Conservation (phyloP, 2,329 filamentous ascomycete genomes). For the Fusarium virguliforme region DNA sequence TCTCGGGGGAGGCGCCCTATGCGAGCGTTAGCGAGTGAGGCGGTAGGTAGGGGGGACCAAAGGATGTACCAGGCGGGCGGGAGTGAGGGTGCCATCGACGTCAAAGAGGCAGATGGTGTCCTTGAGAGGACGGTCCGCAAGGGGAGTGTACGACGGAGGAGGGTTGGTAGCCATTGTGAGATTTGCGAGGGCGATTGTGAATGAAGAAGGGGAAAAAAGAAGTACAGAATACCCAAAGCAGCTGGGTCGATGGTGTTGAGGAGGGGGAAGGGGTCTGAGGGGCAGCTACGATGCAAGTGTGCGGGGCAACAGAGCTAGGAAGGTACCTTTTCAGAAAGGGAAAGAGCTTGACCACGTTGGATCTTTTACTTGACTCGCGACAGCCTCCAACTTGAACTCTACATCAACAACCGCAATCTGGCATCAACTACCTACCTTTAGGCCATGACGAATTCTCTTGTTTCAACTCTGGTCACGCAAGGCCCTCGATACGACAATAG, state of each 20-base stretch:
- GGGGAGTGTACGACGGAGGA: constrained; percentile 74
- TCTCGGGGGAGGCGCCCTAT: constrained; percentile 82
- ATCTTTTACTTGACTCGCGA: constrained; percentile 12
- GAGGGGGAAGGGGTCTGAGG: constrained; percentile 33
- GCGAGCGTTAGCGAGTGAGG: not conserved
- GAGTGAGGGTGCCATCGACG: constrained; percentile 93
- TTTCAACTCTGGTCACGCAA: constrained; percentile 4
- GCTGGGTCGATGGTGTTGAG: constrained; percentile 36
- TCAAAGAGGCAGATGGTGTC: constrained; percentile 97
- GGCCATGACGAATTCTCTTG: constrained; percentile 7
- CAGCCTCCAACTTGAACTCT: not conserved
- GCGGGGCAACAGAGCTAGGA: constrained; percentile 31
- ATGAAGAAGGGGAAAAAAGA: constrained; percentile 7
- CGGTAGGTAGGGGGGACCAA: not conserved
- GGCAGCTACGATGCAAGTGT: constrained; percentile 33
- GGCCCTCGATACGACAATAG: not conserved
- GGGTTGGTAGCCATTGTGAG: constrained; percentile 59
- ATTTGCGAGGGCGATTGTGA: constrained; percentile 12
- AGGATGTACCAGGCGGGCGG: constrained; percentile 78
- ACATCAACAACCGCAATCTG: constrained; percentile 12
- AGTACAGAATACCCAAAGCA: constrained; percentile 31
- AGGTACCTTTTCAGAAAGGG: not conserved
- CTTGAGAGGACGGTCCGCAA: constrained; percentile 88
- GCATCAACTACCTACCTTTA: too few species aligned
- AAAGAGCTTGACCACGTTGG: not conserved